Evolutionary conservation across 202 grass and related monocot species (phyloP).

Genomic region (Musa balbisiana): DNA sequence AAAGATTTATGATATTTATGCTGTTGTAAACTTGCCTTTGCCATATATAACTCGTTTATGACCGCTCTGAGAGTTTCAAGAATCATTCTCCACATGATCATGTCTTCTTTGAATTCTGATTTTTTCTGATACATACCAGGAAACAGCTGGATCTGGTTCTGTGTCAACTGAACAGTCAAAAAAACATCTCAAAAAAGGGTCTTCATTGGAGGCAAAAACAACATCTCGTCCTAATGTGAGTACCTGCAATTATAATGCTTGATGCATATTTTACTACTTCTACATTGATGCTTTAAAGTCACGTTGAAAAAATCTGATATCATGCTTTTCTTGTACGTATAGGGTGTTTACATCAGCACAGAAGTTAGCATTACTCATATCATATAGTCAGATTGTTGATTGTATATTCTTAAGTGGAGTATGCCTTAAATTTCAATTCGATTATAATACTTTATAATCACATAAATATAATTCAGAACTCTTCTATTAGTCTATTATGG

Average conservation of each 20-base stretch:
- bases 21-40: not conserved
- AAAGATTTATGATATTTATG: not conserved
- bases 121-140: conserved; percentile 6
- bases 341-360: too few species aligned
- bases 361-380: too few species aligned
- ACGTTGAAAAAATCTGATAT: too few species aligned
- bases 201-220: conserved; percentile 22
- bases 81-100: not conserved
- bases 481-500: too few species aligned
- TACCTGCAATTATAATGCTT: conserved; percentile 25
- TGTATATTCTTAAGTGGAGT: too few species aligned
- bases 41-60: not conserved
- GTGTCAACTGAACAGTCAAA: conserved; percentile 22
- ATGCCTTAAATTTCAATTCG: too few species aligned
- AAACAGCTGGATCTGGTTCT: not conserved
- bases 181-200: conserved; percentile 35
- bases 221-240: conserved; percentile 44
- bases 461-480: too few species aligned
- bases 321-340: too few species aligned
- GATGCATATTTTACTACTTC: conserved; percentile 12
- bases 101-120: conserved; percentile 1
- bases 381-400: too few species aligned
- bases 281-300: not conserved
- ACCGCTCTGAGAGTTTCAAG: not conserved
- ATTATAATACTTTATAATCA: too few species aligned